These are phyloP conservation scores for Scutellaria barbata DNA, from an alignment of 257 asterid species.

Conservation along the genomic window DNA sequence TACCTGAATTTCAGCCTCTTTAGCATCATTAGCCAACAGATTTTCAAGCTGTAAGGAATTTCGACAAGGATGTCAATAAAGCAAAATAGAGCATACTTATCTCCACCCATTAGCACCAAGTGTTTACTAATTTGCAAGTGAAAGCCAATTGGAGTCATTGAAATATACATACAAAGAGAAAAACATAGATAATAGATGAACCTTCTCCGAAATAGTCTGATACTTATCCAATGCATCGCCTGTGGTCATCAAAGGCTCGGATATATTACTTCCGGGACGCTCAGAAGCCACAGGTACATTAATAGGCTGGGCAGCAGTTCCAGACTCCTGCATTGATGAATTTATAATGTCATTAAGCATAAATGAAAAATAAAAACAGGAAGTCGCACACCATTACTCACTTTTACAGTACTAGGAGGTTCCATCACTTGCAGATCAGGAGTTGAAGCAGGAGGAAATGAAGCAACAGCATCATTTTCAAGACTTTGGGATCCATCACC, in stretches of 20 bases:
- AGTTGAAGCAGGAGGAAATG: conserved; percentile 57
- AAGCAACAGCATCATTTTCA: conserved; percentile 55
- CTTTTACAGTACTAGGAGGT: conserved; percentile 61
- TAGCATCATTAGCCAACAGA: conserved; percentile 61
- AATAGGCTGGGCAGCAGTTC: conserved; percentile 53
- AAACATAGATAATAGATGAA: conserved; percentile 29
- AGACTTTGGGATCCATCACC: conserved; percentile 61
- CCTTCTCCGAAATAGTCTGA: conserved; percentile 92
- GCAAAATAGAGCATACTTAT: conserved; percentile 17
- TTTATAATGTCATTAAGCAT: conserved; percentile 11
- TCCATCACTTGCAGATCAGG: conserved; percentile 63
- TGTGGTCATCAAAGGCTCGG: conserved; percentile 75
- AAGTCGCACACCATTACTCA: conserved; percentile 41
- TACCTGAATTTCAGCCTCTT: conserved; percentile 89
- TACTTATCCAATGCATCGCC: conserved; percentile 92
- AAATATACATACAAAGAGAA: conserved; percentile 12
- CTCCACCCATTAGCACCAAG: conserved; percentile 9
- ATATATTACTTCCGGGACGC: conserved; percentile 54
- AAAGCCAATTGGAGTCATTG: not conserved
- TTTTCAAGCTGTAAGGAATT: conserved; percentile 73
- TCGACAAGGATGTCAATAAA: conserved; percentile 35
- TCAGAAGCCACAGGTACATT: conserved; percentile 65
- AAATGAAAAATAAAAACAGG: conserved; percentile 6
- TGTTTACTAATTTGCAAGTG: not conserved
- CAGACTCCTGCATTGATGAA: conserved; percentile 60